Base-by-base conservation (phyloP, 2,329 filamentous ascomycete species). In the Pyrenochaeta sp. region DNA sequence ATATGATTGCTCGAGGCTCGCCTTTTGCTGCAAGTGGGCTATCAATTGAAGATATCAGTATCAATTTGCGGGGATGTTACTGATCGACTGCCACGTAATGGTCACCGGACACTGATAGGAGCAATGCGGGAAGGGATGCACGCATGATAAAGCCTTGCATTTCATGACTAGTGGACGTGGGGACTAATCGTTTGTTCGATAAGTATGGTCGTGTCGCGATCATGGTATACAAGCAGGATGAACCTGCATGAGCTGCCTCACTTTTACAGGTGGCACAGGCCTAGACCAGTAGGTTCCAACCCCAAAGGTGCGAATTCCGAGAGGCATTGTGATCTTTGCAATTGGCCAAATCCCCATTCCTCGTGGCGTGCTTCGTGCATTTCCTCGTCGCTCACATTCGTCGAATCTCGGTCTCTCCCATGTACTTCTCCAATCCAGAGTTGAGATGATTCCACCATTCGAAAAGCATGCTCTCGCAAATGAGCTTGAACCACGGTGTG, bases 401-500 rank as follows among this genome's bases (percentile, higher is more conserved):
- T 60, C 90, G 86, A 64, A 97, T 96, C 68, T 88, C 80, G 68
- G 85, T 84, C 79, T 97, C 92, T 68, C 90, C 87, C 74, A 84
- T 81, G 75, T 93, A 96, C 75, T 89, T 87, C 48, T 95, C 88
- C 58, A 97, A 78, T 7, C 88, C 89, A 17, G 82, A 77, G 60
- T 94, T 87, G 43, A 97, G 82, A 74, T 89, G 85, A 67, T 86
- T 79, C 94, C 94, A 99, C 94, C 94, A 99, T 73, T 96, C 88
- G 64, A 96, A 99, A 28, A 99, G 83, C 89, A 97, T 92, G 35
- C 90, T 91, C 72, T 97, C 82, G 81, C 94, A 99, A 67, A 99
- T 97, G 59, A 99, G 86, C 81, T 96, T 96, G 80, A 99, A 99
- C 94, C 94, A 99, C 1, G 94, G 94, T 1, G 94, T 99, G 73